Percentiles rank a stretch among this genome's conserved stretches.
phyloP scores from a whole-genome alignment of 2,329 filamentous ascomycete genomes.

The Xylariaceae sp. region DNA sequence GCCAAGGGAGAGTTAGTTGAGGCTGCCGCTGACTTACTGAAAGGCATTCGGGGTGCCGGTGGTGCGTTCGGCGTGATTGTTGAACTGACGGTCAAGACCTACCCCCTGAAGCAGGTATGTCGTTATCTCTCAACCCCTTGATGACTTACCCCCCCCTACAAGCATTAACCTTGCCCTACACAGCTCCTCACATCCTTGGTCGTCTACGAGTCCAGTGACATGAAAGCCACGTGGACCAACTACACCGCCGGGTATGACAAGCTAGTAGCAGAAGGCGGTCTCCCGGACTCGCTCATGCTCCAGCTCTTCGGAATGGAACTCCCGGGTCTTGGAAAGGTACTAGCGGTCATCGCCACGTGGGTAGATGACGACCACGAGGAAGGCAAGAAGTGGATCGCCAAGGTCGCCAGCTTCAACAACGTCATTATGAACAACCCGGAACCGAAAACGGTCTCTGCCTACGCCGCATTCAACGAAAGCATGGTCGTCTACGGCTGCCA shows the following conservation, averaged over 20 bases:
- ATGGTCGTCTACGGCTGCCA: slow-evolving; percentile 21
- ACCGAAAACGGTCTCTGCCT: slow-evolving; percentile 11
- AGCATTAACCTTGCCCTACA: not conserved
- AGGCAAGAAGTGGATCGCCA: slow-evolving; percentile 17
- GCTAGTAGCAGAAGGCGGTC: not conserved
- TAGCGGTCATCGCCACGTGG: slow-evolving; percentile 31
- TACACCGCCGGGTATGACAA: not conserved
- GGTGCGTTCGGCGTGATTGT: slow-evolving; percentile 37
- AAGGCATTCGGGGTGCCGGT: slow-evolving; percentile 36
- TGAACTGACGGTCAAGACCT: slow-evolving; percentile 36
- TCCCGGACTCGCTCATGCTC: slow-evolving; percentile 12
- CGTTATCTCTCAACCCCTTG: not conserved
- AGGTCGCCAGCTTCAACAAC: slow-evolving; percentile 9
- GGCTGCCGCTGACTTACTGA: slow-evolving; percentile 34
- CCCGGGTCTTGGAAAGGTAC: slow-evolving; percentile 26
- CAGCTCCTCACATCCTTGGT: slow-evolving; percentile 12
- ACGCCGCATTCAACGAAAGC: slow-evolving; percentile 18
- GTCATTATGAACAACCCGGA: slow-evolving; percentile 19
- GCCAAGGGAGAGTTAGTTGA: slow-evolving; percentile 32
- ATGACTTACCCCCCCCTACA: not conserved
- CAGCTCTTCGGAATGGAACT: slow-evolving; percentile 30
- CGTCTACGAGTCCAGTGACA: slow-evolving; percentile 29
- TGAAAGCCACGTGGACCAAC: slow-evolving; percentile 15
- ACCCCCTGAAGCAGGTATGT: slow-evolving; percentile 29
- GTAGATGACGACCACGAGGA: slow-evolving; percentile 27